These are phyloP conservation scores for Chionographis japonica DNA, from an alignment of 106 monocot genomes.

Conservation along the genomic window DNA sequence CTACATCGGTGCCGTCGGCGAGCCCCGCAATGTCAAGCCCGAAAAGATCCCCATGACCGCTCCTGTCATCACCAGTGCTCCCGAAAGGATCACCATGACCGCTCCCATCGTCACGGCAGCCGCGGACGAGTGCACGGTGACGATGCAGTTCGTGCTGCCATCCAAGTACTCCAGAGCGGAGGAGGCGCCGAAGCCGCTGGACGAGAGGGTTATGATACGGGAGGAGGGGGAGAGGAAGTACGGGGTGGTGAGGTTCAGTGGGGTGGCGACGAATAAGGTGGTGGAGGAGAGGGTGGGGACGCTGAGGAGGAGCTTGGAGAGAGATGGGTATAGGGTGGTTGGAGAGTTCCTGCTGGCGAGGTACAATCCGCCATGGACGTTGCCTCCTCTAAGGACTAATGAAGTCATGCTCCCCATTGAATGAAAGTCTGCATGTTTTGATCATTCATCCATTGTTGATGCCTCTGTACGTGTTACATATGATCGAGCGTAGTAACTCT, in stretches of 20 bases:
- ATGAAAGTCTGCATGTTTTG: too few species aligned
- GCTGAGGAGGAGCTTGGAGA: conserved; percentile 63
- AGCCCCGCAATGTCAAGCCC: conserved; percentile 58
- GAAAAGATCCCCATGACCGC: conserved; percentile 81
- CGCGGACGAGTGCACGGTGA: conserved; percentile 13
- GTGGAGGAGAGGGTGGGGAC: conserved; percentile 56
- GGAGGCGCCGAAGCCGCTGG: conserved; percentile 76
- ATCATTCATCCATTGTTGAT: too few species aligned
- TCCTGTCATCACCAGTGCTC: conserved; percentile 43
- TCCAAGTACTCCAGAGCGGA: conserved; percentile 58
- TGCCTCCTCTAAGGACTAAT: conserved; percentile 81
- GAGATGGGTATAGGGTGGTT: conserved; percentile 47
- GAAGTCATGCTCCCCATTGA: conserved; percentile 85
- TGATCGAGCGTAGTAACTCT: too few species aligned
- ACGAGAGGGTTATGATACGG: conserved; percentile 70
- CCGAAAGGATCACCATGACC: conserved; percentile 46
- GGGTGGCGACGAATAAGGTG: conserved; percentile 49
- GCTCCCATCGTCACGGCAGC: conserved; percentile 26
- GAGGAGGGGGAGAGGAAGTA: conserved; percentile 78
- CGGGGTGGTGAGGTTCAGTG: conserved; percentile 70
- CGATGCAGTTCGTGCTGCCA: conserved; percentile 90
- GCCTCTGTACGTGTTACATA: too few species aligned
- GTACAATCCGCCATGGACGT: conserved; percentile 94
- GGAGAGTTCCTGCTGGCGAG: conserved; percentile 65
- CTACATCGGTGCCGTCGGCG: conserved; percentile 91